Evolutionary conservation across 2,329 filamentous ascomycete genomes (phyloP), one percentile per base, ranked within the genome.

Genomic region (Aspergillus bombycis): DNA sequence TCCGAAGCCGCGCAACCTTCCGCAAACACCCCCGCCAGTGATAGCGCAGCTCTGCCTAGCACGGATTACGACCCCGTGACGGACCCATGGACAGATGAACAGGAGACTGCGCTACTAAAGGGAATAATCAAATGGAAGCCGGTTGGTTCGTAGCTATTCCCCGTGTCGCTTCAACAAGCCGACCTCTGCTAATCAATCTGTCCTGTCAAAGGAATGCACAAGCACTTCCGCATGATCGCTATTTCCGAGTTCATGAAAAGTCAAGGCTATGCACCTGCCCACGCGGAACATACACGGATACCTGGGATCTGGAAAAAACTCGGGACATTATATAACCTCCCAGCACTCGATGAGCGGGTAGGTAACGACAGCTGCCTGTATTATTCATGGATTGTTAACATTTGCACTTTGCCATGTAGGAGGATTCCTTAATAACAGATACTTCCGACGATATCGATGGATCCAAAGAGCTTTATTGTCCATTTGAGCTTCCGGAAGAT

Each of bases 101-200:
- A 99, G 78, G 91, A 96, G 69, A 93, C 92, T 1, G 94, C 93
- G 46, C 84, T 99, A 0, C 93, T 97, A 81, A 97, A 97, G 76
- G 93, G 89, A 58, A 90, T 98, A 69, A 94, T 98, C 68, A 87
- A 89, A 74, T 97, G 92, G 91, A 99, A 99, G 76, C 95, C 95
- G n/a, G 94, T 94, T 46, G 94, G 93, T 92, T 75, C 68, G 79
- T 77, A 63, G 23, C 21, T 36, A 21, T 14, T 19, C 38, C 6
- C 23, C n/a, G 57, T 7, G 28, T 14, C 23, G 46, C 8, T 41
- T 36, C 32, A 34, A 4, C 11, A 30, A 36, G 19, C 23, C 6
- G 21, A 60, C 21, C 19, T 28, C 56, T 36, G 46, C 64, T 62
- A 38, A 67, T 26, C 30, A 21, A 56, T 19, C 46, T 52, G 57